Percentiles rank a stretch among this genome's conserved stretches.
Conservation (phyloP, 2,329 filamentous ascomycete species). For the Nemania serpens region DNA sequence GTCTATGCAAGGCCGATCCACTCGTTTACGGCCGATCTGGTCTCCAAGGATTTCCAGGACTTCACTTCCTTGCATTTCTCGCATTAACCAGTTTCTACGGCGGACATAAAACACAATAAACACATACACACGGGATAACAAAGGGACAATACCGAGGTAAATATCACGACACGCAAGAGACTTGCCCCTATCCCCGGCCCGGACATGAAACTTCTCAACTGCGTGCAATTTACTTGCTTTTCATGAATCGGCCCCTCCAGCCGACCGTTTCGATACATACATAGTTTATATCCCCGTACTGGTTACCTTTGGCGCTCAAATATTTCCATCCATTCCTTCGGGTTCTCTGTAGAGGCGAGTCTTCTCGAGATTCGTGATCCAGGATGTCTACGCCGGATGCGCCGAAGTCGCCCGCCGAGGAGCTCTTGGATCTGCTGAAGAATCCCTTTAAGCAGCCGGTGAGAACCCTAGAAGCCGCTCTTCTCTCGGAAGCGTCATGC, state of each 20-base stretch:
- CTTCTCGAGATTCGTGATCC: not conserved
- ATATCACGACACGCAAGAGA: not conserved
- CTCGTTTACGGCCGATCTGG: constrained; percentile 9
- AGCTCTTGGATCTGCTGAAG: constrained; percentile 55
- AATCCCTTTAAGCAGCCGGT: constrained; percentile 57
- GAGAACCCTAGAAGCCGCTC: constrained; percentile 27
- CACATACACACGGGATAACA: not conserved
- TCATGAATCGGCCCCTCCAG: not conserved
- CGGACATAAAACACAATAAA: not conserved
- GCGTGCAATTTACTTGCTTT: not conserved
- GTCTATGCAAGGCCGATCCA: not conserved
- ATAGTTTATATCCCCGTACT: not conserved
- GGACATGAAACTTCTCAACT: not conserved
- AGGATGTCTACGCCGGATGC: constrained; percentile 2
- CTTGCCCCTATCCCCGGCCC: not conserved
- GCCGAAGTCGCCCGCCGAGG: constrained; percentile 38
- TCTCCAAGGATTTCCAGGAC: not conserved
- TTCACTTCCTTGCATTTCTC: not conserved
- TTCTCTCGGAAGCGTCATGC: not conserved
- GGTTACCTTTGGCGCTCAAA: not conserved
- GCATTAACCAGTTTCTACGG: not conserved
- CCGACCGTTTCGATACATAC: not conserved
- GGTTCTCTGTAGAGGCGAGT: not conserved
- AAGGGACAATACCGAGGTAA: not conserved
- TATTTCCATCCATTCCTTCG: not conserved